These are phyloP conservation scores for Quercus aquifolioides DNA, from an alignment of 306 rosid species.

Conservation along the genomic window DNA sequence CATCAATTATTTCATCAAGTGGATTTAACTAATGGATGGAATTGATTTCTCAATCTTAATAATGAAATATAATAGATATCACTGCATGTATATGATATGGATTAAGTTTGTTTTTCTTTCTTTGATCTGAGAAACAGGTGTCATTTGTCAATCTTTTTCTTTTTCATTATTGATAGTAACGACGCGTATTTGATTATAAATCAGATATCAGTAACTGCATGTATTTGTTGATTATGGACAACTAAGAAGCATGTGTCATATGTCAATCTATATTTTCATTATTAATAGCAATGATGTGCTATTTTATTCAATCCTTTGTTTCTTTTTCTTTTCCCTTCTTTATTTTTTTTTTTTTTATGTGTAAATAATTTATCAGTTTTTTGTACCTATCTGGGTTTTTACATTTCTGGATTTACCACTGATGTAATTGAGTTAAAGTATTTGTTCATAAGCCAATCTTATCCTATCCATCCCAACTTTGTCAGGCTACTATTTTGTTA, in stretches of 20 bases:
- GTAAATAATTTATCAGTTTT: too few relatives aligned
- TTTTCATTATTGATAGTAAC: not conserved
- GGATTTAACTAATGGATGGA: not conserved
- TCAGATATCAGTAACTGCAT: not conserved
- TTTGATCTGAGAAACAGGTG: not conserved
- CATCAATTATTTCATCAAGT: not conserved
- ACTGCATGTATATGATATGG: not conserved
- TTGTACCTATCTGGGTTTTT: too few relatives aligned
- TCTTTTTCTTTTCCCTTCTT: too few relatives aligned
- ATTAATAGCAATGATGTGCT: not conserved
- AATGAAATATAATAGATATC: not conserved
- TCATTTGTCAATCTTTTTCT: not conserved
- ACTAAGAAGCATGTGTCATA: not conserved
- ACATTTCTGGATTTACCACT: too few relatives aligned
- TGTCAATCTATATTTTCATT: not conserved
- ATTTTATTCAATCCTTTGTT: too few relatives aligned
- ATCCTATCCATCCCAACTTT: not conserved
- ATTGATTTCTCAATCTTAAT: not conserved
- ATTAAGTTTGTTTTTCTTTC: not conserved
- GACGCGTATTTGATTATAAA: not conserved
- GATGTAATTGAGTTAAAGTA: not conserved
- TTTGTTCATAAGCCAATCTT: not conserved
- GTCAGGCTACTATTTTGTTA: not conserved
- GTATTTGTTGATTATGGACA: not conserved
- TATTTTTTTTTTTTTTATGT: too few relatives aligned